Base-by-base conservation (phyloP, 2,329 filamentous ascomycete species). In the Sarocladium kiliense region DNA sequence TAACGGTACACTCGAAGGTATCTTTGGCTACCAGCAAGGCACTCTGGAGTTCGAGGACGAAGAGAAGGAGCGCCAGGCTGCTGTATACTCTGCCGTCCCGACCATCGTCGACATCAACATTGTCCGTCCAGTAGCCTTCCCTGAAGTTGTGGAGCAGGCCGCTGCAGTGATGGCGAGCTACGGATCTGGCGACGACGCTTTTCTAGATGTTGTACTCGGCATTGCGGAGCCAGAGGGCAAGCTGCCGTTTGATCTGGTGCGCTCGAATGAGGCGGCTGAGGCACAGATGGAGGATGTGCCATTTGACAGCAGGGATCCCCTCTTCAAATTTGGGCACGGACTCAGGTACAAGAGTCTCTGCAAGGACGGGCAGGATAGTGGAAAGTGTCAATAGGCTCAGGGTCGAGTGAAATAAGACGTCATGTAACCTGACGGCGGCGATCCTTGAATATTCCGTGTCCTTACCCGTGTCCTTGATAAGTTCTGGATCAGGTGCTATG, bases 21-120 rank as follows among this genome's bases (percentile, higher is more conserved):
- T 68, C 61, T 54, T 59, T 18, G 47, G 47, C 26, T 51, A 51
- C 47, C 66, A 73, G 45, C 65, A 67, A 7, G 73, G 74, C 0
- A 68, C 65, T 1, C 63, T 76, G 2, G 72, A 73, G 23, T 76
- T 70, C 58, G 64, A 65, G 14, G 61, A 62, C 32, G 59, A 57
- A 0, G 63, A 65, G 54, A 62, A 61, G 42, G 39, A 26, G 27
- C 58, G 63, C 5, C 63, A 65, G 51, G 60, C 63, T 0, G 54
- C 55, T 7, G 74, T 76, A 45, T 74, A 71, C 62, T 19, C 54
- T 5, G 59, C 67, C 0, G 69, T 72, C 0, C 70, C 71, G 2
- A 72, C 71, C 2, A 68, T 76, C 14, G 71, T 75, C 2, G 73
- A 76, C 53, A 66, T 76, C 26, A 69, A 68, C 34, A 65, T 75